Conservation (phyloP, 192 early-diverging fungal species). For the Backusella australiensis region DNA sequence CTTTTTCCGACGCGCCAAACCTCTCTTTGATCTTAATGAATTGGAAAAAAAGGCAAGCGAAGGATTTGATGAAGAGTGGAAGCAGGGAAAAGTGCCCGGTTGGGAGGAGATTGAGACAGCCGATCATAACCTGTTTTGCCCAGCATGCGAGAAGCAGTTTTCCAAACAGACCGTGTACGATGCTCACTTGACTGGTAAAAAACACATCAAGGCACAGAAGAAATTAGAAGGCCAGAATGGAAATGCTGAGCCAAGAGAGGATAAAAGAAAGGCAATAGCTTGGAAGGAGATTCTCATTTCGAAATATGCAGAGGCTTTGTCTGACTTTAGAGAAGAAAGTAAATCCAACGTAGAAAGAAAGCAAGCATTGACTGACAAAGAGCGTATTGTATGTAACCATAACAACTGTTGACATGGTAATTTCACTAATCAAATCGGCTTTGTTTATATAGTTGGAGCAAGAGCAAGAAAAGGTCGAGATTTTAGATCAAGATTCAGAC, state of each 20-base stretch:
- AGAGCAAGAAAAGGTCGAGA: conserved; percentile 68
- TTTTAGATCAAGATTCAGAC: conserved; percentile 61
- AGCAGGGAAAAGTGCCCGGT: conserved; percentile 48
- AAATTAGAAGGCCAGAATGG: conserved; percentile 25
- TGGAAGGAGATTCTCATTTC: conserved; percentile 59
- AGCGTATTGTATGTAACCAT: conserved; percentile 57
- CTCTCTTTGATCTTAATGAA: conserved; percentile 67
- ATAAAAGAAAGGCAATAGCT: conserved; percentile 61
- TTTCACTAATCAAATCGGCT: not conserved
- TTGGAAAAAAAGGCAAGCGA: conserved; percentile 45
- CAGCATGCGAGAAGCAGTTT: conserved; percentile 77
- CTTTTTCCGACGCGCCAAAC: conserved; percentile 72
- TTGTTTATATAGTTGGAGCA: conserved; percentile 54
- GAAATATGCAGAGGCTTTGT: conserved; percentile 56
- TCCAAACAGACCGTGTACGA: conserved; percentile 80
- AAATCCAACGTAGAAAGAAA: conserved; percentile 87
- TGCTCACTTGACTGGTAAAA: conserved; percentile 87
- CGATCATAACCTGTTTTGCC: conserved; percentile 63
- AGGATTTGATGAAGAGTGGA: conserved; percentile 69
- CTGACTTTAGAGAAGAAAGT: conserved; percentile 70
- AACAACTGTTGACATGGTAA: no score
- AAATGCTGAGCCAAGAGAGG: conserved; percentile 39
- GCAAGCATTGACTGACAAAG: conserved; percentile 86
- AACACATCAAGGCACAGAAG: conserved; percentile 84
- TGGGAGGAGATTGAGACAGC: conserved; percentile 55